Conservation (phyloP, 208 protist genomes). For the Angomonas deanei region DNA sequence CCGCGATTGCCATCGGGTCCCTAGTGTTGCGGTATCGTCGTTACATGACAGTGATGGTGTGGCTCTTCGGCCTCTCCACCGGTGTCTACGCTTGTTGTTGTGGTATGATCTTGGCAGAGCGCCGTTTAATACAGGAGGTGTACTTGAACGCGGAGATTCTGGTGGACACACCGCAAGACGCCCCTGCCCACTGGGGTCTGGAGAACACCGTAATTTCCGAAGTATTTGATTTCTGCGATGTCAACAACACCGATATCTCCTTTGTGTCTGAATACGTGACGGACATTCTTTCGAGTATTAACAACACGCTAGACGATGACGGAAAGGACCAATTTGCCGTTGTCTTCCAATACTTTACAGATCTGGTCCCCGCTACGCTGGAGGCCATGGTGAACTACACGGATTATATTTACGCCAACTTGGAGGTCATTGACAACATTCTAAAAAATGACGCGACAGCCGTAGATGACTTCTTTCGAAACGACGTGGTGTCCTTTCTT, state of each 20-base stretch:
- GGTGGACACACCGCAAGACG: conserved; percentile 18
- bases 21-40: conserved; percentile 13
- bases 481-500: conserved; percentile 18
- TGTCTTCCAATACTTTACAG: conserved; percentile 13
- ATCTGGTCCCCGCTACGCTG: conserved; percentile 11
- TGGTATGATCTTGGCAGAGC: conserved; percentile 23
- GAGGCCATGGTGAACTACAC: conserved; percentile 28
- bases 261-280: conserved; percentile 15
- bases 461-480: conserved; percentile 5
- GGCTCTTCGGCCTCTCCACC: conserved; percentile 22
- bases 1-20: conserved; percentile 13
- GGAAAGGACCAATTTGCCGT: conserved; percentile 11
- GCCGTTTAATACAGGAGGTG: conserved; percentile 6
- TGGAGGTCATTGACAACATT: conserved; percentile 18
- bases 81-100: conserved; percentile 18
- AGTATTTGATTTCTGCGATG: conserved; percentile 22
- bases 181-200: conserved; percentile 17
- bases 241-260: conserved; percentile 13
- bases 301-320: conserved; percentile 8
- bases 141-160: conserved; percentile 20
- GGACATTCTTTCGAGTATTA: conserved; percentile 16
- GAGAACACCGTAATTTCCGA: conserved; percentile 18
- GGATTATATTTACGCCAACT: conserved; percentile 16
- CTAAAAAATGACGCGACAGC: conserved; percentile 4
- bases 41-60: conserved; percentile 9